Percentiles rank a stretch among this genome's conserved stretches.
Conservation (phyloP, 441 rosid genomes). For the Aquilaria agallochum region DNA sequence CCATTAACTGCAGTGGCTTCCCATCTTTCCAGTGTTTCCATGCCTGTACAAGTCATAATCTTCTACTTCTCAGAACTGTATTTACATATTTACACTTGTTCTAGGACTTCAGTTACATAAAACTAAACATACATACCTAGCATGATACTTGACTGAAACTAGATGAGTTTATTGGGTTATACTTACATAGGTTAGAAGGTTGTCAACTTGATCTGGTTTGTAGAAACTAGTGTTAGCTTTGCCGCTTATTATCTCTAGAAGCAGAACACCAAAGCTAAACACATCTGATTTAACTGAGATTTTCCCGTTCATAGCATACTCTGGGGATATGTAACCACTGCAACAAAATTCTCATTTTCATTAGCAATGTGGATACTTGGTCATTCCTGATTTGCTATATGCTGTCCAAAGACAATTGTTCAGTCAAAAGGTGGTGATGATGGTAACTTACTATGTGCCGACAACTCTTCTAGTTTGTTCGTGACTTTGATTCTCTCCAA, state of each 20-base stretch:
- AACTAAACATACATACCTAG: background rate
- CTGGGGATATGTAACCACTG: constrained; percentile 53
- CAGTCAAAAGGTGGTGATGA: background rate
- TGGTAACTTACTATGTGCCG: constrained; percentile 28
- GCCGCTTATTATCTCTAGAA: constrained; percentile 41
- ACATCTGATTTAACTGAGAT: constrained; percentile 43
- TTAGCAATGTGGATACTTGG: too few relatives aligned
- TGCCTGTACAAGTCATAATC: constrained; percentile 23
- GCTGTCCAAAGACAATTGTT: background rate
- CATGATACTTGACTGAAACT: background rate
- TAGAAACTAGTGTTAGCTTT: constrained; percentile 25
- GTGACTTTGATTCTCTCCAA: constrained; percentile 10
- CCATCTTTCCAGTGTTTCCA: constrained; percentile 40
- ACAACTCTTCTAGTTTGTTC: constrained; percentile 18
- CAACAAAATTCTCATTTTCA: background rate
- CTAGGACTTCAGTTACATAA: background rate
- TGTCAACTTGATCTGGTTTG: constrained; percentile 15
- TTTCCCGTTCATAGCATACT: constrained; percentile 38
- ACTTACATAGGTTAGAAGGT: constrained; percentile 36
- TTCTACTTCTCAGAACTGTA: background rate
- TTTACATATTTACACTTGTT: background rate
- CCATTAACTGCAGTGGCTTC: constrained; percentile 25
- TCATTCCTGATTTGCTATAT: too few relatives aligned
- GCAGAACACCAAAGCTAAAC: constrained; percentile 37
- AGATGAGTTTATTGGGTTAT: background rate